phyloP scores from a whole-genome alignment of 371 early-diverging fungal genomes.

The Mucor piriformis region DNA sequence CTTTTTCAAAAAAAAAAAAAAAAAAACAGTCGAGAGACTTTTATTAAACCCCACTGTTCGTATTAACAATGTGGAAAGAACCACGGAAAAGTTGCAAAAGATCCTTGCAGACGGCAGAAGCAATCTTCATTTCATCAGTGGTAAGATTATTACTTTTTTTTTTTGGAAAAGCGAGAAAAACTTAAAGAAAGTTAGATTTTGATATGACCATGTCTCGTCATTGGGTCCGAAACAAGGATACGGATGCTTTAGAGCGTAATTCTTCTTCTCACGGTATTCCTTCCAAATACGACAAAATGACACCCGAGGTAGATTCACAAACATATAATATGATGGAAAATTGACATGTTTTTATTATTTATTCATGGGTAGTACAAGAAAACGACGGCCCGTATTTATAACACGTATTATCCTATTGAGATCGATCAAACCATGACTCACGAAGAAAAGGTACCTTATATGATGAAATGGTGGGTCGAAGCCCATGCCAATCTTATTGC shows the following conservation, averaged over 20 bases:
- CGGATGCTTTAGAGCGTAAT: conserved; percentile 53
- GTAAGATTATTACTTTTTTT: conserved; percentile 31
- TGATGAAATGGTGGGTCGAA: conserved; percentile 76
- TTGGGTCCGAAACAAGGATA: conserved; percentile 56
- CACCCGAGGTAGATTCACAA: conserved; percentile 52
- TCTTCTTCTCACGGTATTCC: conserved; percentile 67
- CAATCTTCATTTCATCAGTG: conserved; percentile 63
- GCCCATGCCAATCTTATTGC: conserved; percentile 60
- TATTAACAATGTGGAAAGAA: conserved; percentile 33
- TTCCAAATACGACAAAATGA: conserved; percentile 45
- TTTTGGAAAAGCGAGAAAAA: neutral
- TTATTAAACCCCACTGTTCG: conserved; percentile 42
- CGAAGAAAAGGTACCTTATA: conserved; percentile 67
- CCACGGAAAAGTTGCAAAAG: conserved; percentile 45
- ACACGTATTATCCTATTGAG: conserved; percentile 78
- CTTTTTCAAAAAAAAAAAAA: too few species aligned
- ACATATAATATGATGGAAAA: too few species aligned
- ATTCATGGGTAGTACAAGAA: conserved; percentile 54
- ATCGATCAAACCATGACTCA: conserved; percentile 51
- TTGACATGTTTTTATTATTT: too few species aligned
- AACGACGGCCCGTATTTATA: conserved; percentile 49
- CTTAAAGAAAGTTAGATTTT: conserved; percentile 52
- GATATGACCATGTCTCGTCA: conserved; percentile 79
- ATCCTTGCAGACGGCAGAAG: conserved; percentile 53
- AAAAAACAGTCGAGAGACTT: conserved; percentile 27